Percentiles rank a stretch among this genome's conserved stretches.
Evolutionary conservation across 306 rosid genomes (phyloP).

Genomic region (Glycyrrhiza uralensis): DNA sequence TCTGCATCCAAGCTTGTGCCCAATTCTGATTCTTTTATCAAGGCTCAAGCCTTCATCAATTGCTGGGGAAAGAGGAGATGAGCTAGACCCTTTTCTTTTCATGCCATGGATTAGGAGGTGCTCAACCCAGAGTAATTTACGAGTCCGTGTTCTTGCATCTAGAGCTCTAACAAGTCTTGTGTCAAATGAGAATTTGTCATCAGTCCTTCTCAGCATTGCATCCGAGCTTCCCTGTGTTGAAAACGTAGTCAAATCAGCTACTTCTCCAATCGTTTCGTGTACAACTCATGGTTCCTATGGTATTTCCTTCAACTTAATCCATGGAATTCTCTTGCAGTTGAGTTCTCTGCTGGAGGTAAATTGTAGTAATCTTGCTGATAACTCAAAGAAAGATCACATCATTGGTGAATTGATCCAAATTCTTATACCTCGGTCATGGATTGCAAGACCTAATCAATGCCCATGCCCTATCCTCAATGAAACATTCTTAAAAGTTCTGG

Average conservation of each 20-base stretch:
- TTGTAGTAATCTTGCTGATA: constrained; percentile 78
- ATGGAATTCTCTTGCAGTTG: constrained; percentile 84
- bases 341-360: constrained; percentile 70
- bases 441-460: constrained; percentile 58
- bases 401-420: constrained; percentile 57
- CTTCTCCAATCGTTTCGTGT: constrained; percentile 12
- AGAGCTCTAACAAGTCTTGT: constrained; percentile 84
- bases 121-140: constrained; percentile 82
- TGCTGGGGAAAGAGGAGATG: constrained; percentile 85
- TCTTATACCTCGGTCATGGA: constrained; percentile 60
- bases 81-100: constrained; percentile 79
- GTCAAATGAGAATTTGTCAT: constrained; percentile 73
- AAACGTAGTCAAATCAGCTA: constrained; percentile 25
- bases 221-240: constrained; percentile 63
- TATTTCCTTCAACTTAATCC: constrained; percentile 66
- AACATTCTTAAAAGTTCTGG: constrained; percentile 63
- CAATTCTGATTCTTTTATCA: constrained; percentile 79
- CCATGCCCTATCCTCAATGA: constrained; percentile 74
- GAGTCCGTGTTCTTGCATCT: constrained; percentile 92
- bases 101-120: constrained; percentile 87
- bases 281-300: constrained; percentile 21
- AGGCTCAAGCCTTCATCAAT: constrained; percentile 92
- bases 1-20: constrained; percentile 96
- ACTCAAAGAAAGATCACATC: constrained; percentile 66
- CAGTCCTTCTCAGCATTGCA: constrained; percentile 70